Evolutionary conservation across 2,329 filamentous ascomycete species (phyloP).

Genomic region (Pseudocercospora cruenta): DNA sequence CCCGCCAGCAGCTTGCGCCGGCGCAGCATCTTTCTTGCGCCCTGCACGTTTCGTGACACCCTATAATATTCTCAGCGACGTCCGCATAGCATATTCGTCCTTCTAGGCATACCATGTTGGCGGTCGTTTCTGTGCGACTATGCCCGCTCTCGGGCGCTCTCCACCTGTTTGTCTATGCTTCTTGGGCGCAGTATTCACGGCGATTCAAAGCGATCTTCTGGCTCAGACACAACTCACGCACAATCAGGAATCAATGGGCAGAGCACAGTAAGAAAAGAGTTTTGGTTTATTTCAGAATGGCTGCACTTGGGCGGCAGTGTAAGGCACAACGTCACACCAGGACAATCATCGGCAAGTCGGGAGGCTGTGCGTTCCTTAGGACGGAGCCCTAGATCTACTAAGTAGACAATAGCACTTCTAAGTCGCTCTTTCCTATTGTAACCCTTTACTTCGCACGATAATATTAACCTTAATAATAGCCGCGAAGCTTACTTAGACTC

Average conservation of each 20-base stretch:
- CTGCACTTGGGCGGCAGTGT: not conserved
- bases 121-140: not conserved
- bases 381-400: too few relatives aligned
- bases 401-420: too few relatives aligned
- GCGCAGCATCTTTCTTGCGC: slow-evolving; percentile 58
- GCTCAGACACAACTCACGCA: not conserved
- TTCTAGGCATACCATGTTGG: slow-evolving; percentile 2
- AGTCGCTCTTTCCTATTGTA: too few relatives aligned
- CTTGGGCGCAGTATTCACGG: not conserved
- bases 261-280: not conserved
- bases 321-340: slow-evolving; percentile 2
- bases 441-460: too few relatives aligned
- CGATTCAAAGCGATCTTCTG: not conserved
- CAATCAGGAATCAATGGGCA: not conserved
- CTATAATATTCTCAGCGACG: slow-evolving; percentile 38
- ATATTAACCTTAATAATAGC: too few relatives aligned
- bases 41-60: slow-evolving; percentile 62
- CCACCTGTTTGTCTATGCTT: not conserved
- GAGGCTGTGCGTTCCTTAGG: not conserved
- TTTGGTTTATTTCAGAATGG: slow-evolving; percentile 5
- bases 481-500: too few relatives aligned
- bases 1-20: slow-evolving; percentile 42
- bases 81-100: not conserved
- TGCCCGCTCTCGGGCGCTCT: slow-evolving; percentile 3
- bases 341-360: not conserved